phyloP scores from a whole-genome alignment of 2,329 filamentous ascomycete genomes.

The Arachnomyces sp. region DNA sequence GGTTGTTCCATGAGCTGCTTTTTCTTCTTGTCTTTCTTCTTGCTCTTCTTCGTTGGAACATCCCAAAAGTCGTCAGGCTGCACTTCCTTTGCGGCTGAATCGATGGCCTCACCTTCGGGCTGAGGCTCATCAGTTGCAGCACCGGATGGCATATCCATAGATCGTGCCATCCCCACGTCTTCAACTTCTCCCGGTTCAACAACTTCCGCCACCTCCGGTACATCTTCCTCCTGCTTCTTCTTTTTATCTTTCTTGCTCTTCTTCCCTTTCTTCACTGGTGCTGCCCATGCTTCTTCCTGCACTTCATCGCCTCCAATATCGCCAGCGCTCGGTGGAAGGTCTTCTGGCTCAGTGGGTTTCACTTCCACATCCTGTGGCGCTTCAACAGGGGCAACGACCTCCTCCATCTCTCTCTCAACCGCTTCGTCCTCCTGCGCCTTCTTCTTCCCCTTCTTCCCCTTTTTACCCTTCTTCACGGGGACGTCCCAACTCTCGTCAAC shows the following conservation, averaged over 20 bases:
- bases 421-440: neutral
- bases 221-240: neutral
- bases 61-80: constrained; percentile 2
- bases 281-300: constrained; percentile 1
- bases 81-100: no score
- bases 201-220: no score
- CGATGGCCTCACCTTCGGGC: no score
- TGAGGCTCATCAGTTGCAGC: no score
- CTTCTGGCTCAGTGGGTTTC: no score
- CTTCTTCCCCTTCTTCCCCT: constrained; percentile 5
- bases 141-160: no score
- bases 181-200: no score
- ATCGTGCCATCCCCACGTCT: no score
- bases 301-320: no score
- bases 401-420: neutral
- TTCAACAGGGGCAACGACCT: neutral
- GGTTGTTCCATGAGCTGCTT: no score
- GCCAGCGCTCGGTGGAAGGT: no score
- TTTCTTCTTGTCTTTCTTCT: constrained; percentile 5
- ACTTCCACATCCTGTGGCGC: no score
- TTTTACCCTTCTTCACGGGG: constrained; percentile 10
- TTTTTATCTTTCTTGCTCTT: constrained; percentile 7
- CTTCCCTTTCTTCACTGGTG: constrained; percentile 8
- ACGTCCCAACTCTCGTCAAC: constrained; percentile 1
- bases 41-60: constrained; percentile 5